Evolutionary conservation across 805 yeast species (phyloP).

Genomic region (Blastobotrys attinorum): DNA sequence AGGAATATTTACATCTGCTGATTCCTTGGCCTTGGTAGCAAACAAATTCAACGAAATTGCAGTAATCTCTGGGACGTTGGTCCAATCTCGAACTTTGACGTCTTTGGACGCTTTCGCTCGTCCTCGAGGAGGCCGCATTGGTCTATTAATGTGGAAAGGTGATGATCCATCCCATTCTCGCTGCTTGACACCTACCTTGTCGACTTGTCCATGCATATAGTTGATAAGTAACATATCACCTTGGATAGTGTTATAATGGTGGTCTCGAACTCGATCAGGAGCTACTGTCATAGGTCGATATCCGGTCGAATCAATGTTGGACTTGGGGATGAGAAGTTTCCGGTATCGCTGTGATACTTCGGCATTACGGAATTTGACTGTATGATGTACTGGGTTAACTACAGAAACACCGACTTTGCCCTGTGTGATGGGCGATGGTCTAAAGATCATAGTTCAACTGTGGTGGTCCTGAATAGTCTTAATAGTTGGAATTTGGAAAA

Average conservation of each 20-base stretch:
- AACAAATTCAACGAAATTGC: constrained; percentile 70
- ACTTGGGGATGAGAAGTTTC: constrained; percentile 54
- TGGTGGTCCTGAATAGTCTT: background rate
- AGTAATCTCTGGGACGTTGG: constrained; percentile 64
- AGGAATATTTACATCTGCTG: constrained; percentile 64
- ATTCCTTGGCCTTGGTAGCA: constrained; percentile 51
- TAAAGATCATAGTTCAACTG: too few relatives aligned
- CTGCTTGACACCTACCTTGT: constrained; percentile 55
- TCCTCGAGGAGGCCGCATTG: constrained; percentile 68
- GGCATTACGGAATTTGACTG: constrained; percentile 65
- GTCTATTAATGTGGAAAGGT: constrained; percentile 84
- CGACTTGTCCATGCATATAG: constrained; percentile 57
- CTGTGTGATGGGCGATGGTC: background rate
- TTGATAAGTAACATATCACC: constrained; percentile 72
- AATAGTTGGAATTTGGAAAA: background rate
- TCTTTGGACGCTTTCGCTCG: constrained; percentile 67
- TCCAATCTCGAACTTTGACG: constrained; percentile 54
- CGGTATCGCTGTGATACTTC: constrained; percentile 69
- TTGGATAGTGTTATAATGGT: constrained; percentile 64
- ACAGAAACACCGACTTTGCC: constrained; percentile 55
- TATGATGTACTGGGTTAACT: constrained; percentile 89
- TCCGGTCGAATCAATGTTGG: constrained; percentile 72
- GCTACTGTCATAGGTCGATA: constrained; percentile 67
- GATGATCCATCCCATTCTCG: constrained; percentile 83
- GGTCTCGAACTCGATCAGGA: constrained; percentile 73